phyloP scores from a whole-genome alignment of 352 stramenopile species.

The Phytophthora pluvialis region DNA sequence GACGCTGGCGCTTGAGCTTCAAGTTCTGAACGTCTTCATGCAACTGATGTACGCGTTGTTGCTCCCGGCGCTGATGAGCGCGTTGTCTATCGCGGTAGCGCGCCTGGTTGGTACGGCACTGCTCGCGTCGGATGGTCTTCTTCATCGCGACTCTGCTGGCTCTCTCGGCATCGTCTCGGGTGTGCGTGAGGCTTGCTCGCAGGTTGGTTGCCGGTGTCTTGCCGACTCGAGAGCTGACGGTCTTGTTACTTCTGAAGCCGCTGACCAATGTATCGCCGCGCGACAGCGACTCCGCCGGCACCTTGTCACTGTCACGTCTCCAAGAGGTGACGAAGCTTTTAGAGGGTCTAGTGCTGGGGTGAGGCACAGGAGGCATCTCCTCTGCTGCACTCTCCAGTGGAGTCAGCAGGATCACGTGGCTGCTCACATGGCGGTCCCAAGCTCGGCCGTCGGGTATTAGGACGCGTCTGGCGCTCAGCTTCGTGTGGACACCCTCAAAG shows the following conservation, averaged over 20 bases:
- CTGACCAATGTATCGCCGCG: too few relatives aligned
- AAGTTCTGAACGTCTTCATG: conserved; percentile 12
- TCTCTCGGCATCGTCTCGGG: conserved; percentile 3
- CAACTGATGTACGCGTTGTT: conserved; percentile 5
- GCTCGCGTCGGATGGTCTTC: conserved; percentile 23
- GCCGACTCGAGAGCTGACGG: not conserved
- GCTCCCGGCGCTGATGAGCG: not conserved
- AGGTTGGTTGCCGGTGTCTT: not conserved
- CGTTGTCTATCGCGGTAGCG: conserved; percentile 28
- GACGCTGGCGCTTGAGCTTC: too few relatives aligned
- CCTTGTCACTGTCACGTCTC: too few relatives aligned
- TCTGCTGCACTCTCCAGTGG: too few relatives aligned
- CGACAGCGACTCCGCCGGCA: too few relatives aligned
- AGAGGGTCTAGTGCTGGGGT: too few relatives aligned
- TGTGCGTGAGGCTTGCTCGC: not conserved
- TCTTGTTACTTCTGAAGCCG: not conserved
- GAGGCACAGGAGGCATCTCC: too few relatives aligned
- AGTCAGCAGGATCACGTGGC: not conserved
- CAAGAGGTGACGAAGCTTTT: too few relatives aligned
- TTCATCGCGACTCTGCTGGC: conserved; percentile 1
- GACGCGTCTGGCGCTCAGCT: conserved; percentile 13
- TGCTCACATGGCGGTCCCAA: not conserved
- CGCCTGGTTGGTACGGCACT: conserved; percentile 29
- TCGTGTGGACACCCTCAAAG: not conserved
- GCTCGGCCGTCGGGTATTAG: conserved; percentile 1